Percentiles rank a stretch among this genome's conserved stretches.
These are phyloP conservation scores for Platismatia glauca DNA, from an alignment of 495 filamentous ascomycete species.

Conservation along the genomic window DNA sequence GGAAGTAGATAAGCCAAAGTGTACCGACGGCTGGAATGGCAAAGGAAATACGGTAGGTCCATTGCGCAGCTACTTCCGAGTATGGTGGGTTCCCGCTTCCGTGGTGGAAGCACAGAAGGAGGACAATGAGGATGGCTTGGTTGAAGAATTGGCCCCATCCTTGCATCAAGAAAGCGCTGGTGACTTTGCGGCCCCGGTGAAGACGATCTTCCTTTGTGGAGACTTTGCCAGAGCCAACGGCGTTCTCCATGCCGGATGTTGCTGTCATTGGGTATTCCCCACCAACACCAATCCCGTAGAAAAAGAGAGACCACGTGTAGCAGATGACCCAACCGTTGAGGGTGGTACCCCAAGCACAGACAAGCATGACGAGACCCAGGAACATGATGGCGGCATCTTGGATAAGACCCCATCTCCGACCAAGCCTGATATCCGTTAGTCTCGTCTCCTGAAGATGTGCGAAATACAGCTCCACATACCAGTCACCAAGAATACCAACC, in stretches of 20 bases:
- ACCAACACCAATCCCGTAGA: conserved; percentile 86
- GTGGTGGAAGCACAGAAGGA: conserved; percentile 73
- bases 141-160: conserved; percentile 93
- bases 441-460: not conserved
- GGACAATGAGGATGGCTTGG: conserved; percentile 72
- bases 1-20: conserved; percentile 83
- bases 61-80: conserved; percentile 59
- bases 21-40: conserved; percentile 78
- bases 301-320: conserved; percentile 82
- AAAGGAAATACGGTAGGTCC: conserved; percentile 79
- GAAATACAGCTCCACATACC: conserved; percentile 31
- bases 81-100: conserved; percentile 65
- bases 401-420: conserved; percentile 84
- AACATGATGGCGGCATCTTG: conserved; percentile 94
- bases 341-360: conserved; percentile 72
- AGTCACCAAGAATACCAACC: conserved; percentile 57
- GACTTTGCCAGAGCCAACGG: conserved; percentile 70
- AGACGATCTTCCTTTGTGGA: conserved; percentile 85
- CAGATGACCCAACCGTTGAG: conserved; percentile 88
- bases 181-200: conserved; percentile 87
- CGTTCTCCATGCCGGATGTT: conserved; percentile 90
- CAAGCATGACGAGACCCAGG: conserved; percentile 76
- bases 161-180: conserved; percentile 91
- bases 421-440: conserved; percentile 44
- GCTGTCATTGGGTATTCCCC: conserved; percentile 95